phyloP scores from a whole-genome alignment of 228 moss, liverwort and hornwort genomes.

The Sphagnum fallax region DNA sequence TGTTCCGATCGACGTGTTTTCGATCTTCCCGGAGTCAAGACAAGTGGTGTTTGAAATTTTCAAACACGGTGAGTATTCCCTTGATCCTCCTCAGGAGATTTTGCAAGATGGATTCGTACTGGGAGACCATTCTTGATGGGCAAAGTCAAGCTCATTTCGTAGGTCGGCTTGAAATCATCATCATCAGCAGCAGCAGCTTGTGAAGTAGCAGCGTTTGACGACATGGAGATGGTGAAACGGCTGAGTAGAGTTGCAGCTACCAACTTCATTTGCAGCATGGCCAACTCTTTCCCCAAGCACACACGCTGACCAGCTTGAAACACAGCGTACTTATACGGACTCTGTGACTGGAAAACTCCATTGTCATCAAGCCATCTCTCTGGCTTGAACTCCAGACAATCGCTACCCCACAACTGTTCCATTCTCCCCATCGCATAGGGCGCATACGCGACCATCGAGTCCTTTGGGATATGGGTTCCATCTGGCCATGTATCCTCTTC shows the following conservation, averaged over 20 bases:
- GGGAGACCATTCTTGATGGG: constrained; percentile 10
- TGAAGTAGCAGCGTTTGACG: too few species aligned
- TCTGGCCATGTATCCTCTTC: constrained; percentile 50
- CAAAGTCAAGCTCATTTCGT: neutral
- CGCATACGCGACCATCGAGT: constrained; percentile 19
- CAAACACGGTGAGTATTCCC: too few species aligned
- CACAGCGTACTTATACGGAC: constrained; percentile 15
- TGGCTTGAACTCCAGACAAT: constrained; percentile 39
- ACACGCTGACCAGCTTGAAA: constrained; percentile 16
- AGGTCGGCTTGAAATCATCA: constrained; percentile 10
- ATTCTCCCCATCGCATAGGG: constrained; percentile 50
- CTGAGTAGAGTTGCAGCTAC: constrained; percentile 13
- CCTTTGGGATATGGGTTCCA: constrained; percentile 21
- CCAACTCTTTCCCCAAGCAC: constrained; percentile 23
- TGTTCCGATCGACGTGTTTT: too few species aligned
- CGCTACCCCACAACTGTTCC: constrained; percentile 43
- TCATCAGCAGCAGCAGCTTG: too few species aligned
- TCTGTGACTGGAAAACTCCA: constrained; percentile 15
- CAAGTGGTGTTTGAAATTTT: too few species aligned
- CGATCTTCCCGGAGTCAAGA: too few species aligned
- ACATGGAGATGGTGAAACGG: neutral
- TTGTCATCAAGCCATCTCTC: constrained; percentile 38
- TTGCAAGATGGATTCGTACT: neutral
- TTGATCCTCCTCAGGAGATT: too few species aligned
- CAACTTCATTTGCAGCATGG: constrained; percentile 31